Base-by-base conservation (phyloP, 2,329 filamentous ascomycete species). In the Moelleriella libera region DNA sequence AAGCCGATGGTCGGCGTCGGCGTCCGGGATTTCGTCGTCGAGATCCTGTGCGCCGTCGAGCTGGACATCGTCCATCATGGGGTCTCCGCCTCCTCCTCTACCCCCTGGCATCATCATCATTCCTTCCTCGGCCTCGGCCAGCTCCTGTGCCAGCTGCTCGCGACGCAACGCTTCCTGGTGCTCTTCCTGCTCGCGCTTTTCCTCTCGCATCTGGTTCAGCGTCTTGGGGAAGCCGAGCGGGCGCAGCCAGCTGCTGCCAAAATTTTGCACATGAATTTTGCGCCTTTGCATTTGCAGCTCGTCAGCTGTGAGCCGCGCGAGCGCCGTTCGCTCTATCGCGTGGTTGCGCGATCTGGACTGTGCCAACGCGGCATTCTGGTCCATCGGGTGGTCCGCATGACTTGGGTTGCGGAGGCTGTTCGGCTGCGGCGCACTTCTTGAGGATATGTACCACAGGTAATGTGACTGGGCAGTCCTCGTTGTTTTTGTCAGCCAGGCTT, bases 211-310 rank as follows among this genome's bases (percentile, higher is more conserved):
- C 52, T 94, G 88, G 60, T 94, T 83, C 50, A 95, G 78, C 1
- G 90, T 95, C 71, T 97, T 98, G 49, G 80, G 64, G 48, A 95
- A 75, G 6, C 90, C 92, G 0, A 88, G 88, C 0, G 92, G 92
- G 49, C 84, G 85, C 48, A 98, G 82, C 92, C 92, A 98, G 43
- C 77, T 78, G 54, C 82, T 85, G 50, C 92, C 92, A 60, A 94
- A 96, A 58, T 88, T 85, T 44, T 84, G 78, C 31, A 97, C 83
- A 54, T 90, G 88, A 44, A 78, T 68, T 58, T 89, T 88, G 44
- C 90, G 86, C 7, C 83, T 76, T 47, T 82, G 77, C 53, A 94
- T 75, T 49, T 80, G 76, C 51, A 80, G 75, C 67, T 97, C 92
- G 60, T 96, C 90, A 41, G 78, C 68, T 30, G 77, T 72, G 9